phyloP scores from a whole-genome alignment of 2,329 filamentous ascomycete genomes.

The Trichophyton rubrum region DNA sequence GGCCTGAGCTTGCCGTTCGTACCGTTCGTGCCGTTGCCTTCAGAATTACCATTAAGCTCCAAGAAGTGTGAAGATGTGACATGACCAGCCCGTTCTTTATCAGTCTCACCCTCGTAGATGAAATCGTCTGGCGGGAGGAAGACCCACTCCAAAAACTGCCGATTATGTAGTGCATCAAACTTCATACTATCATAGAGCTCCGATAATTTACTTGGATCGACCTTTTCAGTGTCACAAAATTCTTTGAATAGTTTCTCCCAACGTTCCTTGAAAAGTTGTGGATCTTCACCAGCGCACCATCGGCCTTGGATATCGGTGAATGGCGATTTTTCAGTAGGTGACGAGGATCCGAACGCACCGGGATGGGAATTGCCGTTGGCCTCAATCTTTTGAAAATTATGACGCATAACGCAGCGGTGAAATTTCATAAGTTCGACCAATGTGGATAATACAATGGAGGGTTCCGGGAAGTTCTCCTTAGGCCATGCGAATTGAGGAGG shows the following conservation, averaged over 20 bases:
- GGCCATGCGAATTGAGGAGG: constrained; percentile 98
- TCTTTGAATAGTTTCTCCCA: constrained; percentile 98
- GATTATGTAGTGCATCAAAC: constrained; percentile 93
- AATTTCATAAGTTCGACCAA: constrained; percentile 98
- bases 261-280: constrained; percentile 84
- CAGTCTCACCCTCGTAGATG: constrained; percentile 52
- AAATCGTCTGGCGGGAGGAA: constrained; percentile 78
- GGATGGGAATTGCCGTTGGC: constrained; percentile 18
- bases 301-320: constrained; percentile 66
- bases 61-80: constrained; percentile 4
- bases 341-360: constrained; percentile 12
- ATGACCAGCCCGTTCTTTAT: constrained; percentile 19
- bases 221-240: constrained; percentile 93
- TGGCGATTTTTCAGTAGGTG: constrained; percentile 35
- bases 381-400: constrained; percentile 77
- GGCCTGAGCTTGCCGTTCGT: constrained; percentile 19
- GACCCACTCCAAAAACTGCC: constrained; percentile 92
- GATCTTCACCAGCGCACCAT: constrained; percentile 94
- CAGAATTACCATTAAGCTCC: constrained; percentile 9
- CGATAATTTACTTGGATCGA: constrained; percentile 96
- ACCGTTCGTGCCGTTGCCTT: constrained; percentile 11
- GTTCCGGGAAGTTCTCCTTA: constrained; percentile 77
- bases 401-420: constrained; percentile 83
- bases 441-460: constrained; percentile 78
- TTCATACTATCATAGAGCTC: constrained; percentile 99